Base-by-base conservation (phyloP, 192 early-diverging fungal species). In the Entomortierella lignicola region DNA sequence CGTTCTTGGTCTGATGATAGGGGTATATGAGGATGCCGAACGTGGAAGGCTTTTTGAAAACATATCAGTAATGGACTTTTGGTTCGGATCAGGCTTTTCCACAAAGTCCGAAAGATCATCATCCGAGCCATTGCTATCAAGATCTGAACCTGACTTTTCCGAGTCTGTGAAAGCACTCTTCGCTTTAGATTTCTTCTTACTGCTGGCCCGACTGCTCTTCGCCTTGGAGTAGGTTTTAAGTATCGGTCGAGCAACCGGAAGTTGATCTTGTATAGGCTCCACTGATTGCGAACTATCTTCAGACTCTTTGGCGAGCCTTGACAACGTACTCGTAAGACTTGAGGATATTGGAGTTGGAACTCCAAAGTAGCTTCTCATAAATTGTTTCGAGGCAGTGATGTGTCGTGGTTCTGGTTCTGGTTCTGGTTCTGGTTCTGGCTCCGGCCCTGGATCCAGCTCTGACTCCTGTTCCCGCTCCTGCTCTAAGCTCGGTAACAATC, bases 81-180 rank as follows among this genome's bases (percentile, higher is more conserved):
- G 75, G 10, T 66, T 79, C 13, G 75, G 75, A 27, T 79, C 75
- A 20, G 67, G 75, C 15, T 61, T 70, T 25, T 70, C 50, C 62
- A 54, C 37, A 23, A 55, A 59, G 55, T 65, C 63, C 23, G 34
- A 51, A 31, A 62, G 52, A 31, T 67, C 65, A 31, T 63, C 66
- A 30, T 70, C 75, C 1, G 53, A 70, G 42, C 42, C 55, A 17
- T 37, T 42, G 30, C 30, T 58, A 17, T 64, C 60, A 25, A 10
- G 15, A 47, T 66, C 68, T 0, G 62, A 65, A 27, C 25, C 62
- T 23, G 67, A 43, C 13, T 13, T 21, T 0, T 69, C 68, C 4
- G 62, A 66, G 23, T 70, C 68, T 8, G 67, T 70, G 55, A 79
- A 70, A 30, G 42, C 18, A 23, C 42, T 66, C 15, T 27, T 53